Evolutionary conservation across 805 yeast species (phyloP).

Genomic region (Candida krabiensis): DNA sequence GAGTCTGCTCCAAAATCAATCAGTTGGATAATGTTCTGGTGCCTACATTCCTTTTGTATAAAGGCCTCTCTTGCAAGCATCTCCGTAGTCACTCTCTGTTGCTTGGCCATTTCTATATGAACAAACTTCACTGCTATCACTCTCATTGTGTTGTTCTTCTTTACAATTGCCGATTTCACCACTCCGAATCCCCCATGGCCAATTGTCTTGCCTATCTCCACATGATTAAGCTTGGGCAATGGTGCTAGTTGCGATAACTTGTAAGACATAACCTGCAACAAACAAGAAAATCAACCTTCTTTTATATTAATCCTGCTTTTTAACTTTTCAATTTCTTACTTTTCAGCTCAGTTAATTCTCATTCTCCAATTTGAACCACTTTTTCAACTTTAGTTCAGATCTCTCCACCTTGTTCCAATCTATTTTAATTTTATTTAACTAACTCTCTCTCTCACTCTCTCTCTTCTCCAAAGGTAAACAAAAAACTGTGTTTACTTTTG

Average conservation of each 20-base stretch:
- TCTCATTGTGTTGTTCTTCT: slow-evolving; percentile 35
- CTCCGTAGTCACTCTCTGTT: slow-evolving; percentile 32
- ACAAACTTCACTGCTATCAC: slow-evolving; percentile 61
- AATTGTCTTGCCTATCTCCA: slow-evolving; percentile 49
- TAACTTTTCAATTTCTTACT: too few relatives aligned
- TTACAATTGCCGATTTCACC: slow-evolving; percentile 49
- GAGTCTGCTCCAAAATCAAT: slow-evolving; percentile 53
- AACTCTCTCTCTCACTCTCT: too few relatives aligned
- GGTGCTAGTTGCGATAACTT: slow-evolving; percentile 47
- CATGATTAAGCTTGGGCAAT: slow-evolving; percentile 47
- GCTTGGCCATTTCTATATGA: slow-evolving; percentile 36
- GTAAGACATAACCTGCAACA: too few relatives aligned
- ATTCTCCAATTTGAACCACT: too few relatives aligned
- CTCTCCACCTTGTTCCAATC: too few relatives aligned
- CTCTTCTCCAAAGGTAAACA: too few relatives aligned
- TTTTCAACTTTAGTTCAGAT: too few relatives aligned
- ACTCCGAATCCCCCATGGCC: slow-evolving; percentile 73
- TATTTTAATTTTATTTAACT: too few relatives aligned
- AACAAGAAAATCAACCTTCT: too few relatives aligned
- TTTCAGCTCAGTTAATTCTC: too few relatives aligned
- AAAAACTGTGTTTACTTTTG: too few relatives aligned
- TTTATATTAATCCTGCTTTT: too few relatives aligned
- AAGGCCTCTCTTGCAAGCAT: slow-evolving; percentile 52
- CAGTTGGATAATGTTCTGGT: slow-evolving; percentile 59
- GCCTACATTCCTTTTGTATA: slow-evolving; percentile 60